phyloP scores from a whole-genome alignment of 2,329 filamentous ascomycete genomes.

The Pseudogymnoascus sp. region DNA sequence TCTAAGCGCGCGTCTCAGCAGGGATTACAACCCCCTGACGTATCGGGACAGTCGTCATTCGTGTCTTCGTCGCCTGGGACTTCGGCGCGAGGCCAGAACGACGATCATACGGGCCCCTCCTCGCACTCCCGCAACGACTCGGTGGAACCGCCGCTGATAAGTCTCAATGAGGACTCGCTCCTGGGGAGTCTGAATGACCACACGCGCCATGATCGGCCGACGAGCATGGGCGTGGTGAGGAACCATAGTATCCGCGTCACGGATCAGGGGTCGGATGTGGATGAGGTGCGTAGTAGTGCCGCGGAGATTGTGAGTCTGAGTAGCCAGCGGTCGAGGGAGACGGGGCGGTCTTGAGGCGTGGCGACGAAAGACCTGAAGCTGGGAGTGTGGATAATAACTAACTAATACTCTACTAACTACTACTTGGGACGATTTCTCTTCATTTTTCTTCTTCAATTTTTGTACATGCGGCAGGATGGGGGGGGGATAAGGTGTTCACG shows the following conservation, averaged over 20 bases:
- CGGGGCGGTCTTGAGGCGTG: too few relatives aligned
- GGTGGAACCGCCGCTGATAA: neutral
- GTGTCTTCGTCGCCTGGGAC: neutral
- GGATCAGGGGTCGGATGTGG: neutral
- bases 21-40: neutral
- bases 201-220: slow-evolving; percentile 39
- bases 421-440: neutral
- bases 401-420: neutral
- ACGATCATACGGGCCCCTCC: neutral
- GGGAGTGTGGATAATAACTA: too few relatives aligned
- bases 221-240: slow-evolving; percentile 49
- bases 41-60: neutral
- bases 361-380: too few relatives aligned
- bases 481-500: neutral
- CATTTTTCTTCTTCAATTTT: neutral
- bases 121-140: neutral
- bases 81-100: neutral
- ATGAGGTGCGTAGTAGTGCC: neutral
- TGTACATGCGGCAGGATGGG: neutral
- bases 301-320: neutral
- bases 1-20: slow-evolving; percentile 47
- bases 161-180: neutral
- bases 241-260: slow-evolving; percentile 44
- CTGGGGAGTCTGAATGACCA: slow-evolving; percentile 16
- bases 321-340: neutral